Base-by-base conservation (phyloP, 805 yeast species). In the Wickerhamomyces subpelliculosus region DNA sequence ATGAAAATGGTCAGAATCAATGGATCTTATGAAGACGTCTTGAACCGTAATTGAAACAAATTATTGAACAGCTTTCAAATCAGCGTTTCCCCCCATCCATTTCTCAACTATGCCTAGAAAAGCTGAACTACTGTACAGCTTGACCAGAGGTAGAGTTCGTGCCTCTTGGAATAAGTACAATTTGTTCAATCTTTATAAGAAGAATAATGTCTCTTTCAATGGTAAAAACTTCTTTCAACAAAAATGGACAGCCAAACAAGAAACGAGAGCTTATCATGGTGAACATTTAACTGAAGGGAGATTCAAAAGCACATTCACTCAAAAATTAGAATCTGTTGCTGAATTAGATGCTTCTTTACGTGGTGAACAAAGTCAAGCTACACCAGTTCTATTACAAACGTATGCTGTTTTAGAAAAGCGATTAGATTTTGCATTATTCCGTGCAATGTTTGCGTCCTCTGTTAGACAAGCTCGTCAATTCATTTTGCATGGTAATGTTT, bases 221-320 rank as follows among this genome's bases (percentile, higher is more conserved):
- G 70, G 78, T 4, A 74, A 75, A 61, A 77, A 95, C n/a, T 67
- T 86, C 42, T 93, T 72, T 64, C 95, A 86, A 62, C 95, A 90
- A 61, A 87, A 88, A 63, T 93, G 95, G 90, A 64, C 72, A 7
- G 81, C 96, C 36, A 90, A 93, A 61, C 82, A 78, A 57, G 96
- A 89, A 57, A 81, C 97, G 8, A 77, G 98, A 64, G 82, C 90
- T 2, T 90, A 90, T 60, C 98, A 90, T 59, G 98, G 98, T 51
- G 97, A 93, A 55, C 86, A 83, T 58, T 60, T 90, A 39, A 84
- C 90, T 1, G 98, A 93, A 59, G 67, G 75, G 16, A 77, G 89
- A 56, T 84, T 88, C 81, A 82, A 83, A 55, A 64, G 77, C 8
- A 60, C 73, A 35, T 89, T 90, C 64, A 67, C 78, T 38, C 68